Evolutionary conservation across 345 rosid genomes (phyloP).

Genomic region (Xanthoceras sorbifolium): DNA sequence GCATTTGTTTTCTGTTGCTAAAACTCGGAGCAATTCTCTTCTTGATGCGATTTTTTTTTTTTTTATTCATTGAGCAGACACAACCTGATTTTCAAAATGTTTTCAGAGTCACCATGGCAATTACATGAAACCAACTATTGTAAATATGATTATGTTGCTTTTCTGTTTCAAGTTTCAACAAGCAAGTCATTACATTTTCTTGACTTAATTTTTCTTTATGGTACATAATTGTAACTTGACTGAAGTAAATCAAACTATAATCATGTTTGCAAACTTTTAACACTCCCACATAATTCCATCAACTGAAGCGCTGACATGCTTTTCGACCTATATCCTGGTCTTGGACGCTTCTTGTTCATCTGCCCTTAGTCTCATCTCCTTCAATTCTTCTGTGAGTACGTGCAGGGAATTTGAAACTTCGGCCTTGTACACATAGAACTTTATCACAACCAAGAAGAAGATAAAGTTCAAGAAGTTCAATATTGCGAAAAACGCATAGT

Average conservation of each 20-base stretch:
- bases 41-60: not conserved
- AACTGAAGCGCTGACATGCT: not conserved
- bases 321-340: not conserved
- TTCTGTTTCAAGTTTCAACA: not conserved
- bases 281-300: not conserved
- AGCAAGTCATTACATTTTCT: not conserved
- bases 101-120: not conserved
- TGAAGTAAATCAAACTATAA: not conserved
- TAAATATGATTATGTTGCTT: not conserved
- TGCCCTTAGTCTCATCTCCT: constrained; percentile 25
- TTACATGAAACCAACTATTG: not conserved
- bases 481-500: constrained; percentile 65
- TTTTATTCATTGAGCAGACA: not conserved
- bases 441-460: constrained; percentile 57
- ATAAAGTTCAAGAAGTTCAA: constrained; percentile 60
- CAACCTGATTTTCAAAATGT: not conserved
- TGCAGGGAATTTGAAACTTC: constrained; percentile 63
- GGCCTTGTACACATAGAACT: constrained; percentile 64
- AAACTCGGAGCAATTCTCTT: not conserved
- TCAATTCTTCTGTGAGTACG: constrained; percentile 52
- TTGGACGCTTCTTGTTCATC: constrained; percentile 20
- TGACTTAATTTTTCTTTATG: not conserved
- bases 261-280: not conserved
- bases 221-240: not conserved
- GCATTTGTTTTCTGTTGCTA: not conserved